Conservation (phyloP, 192 early-diverging fungal genomes). For the Gaertneriomyces sp. region DNA sequence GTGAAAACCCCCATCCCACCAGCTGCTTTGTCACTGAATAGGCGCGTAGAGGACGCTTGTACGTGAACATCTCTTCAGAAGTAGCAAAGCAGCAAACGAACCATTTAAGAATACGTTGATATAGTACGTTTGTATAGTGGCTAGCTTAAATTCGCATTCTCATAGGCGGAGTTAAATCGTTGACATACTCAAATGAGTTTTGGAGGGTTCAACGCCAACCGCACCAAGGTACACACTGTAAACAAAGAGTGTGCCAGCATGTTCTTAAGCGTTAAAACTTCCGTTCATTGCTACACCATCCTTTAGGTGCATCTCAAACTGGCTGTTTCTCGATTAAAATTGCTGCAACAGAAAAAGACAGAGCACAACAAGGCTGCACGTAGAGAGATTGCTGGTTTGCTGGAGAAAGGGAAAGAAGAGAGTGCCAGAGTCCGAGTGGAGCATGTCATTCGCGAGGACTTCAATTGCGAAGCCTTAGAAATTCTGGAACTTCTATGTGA, state of each 20-base stretch:
- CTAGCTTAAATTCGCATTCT: too few species aligned
- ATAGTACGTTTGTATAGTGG: too few species aligned
- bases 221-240: constrained; percentile 15
- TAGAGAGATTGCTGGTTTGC: constrained; percentile 74
- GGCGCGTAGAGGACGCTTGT: too few species aligned
- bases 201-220: constrained; percentile 24
- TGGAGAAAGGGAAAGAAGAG: constrained; percentile 80
- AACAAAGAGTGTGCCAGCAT: neutral
- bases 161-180: too few species aligned
- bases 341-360: constrained; percentile 84
- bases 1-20: too few species aligned
- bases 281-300: neutral
- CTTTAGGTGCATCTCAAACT: constrained; percentile 83
- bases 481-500: constrained; percentile 91
- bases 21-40: too few species aligned
- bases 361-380: constrained; percentile 69
- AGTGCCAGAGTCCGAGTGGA: constrained; percentile 83
- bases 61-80: too few species aligned
- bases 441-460: constrained; percentile 92
- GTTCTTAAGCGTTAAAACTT: neutral
- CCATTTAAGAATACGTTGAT: too few species aligned
- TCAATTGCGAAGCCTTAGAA: constrained; percentile 88
- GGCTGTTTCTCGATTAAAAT: constrained; percentile 78
- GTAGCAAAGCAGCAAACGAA: too few species aligned
- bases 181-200: constrained; percentile 10